Evolutionary conservation across 2,329 filamentous ascomycete genomes (phyloP), one percentile per base, ranked within the genome.

Genomic region (Aspergillus terreus): DNA sequence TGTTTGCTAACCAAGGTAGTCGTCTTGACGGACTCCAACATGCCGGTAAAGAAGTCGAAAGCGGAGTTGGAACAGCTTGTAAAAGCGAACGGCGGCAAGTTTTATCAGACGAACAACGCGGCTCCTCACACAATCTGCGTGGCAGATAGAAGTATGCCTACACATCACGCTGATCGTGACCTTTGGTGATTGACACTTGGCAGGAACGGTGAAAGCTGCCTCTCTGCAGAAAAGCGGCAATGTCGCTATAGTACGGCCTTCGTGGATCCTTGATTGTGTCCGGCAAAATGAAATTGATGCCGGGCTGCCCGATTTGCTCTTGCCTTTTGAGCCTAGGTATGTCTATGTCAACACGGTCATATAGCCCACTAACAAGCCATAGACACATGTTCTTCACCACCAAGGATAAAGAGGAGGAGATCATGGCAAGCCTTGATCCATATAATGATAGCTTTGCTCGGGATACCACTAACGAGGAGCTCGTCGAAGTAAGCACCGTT

Each of bases 241-340:
- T 0, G 78, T 82, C 6, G 85, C 90, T 59, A 86, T 99, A 46
- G 78, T 97, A 51, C 83, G 83, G 19, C 88, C 92, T 0, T 79
- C 77, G 5, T 99, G 94, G 94, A 74, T 97, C 2, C 76, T 88
- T 25, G 91, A 97, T 67, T 94, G 90, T 61, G 78, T 95, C 32
- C 79, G 80, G 30, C 79, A 79, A 53, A 77, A 75, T 42, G 78
- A 85, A 56, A 63, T 70, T 40, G 82, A 85, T 59, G 64, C 65
- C 1, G 68, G 83, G 69, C 71, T 79, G 57, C 48, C 76, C 1
- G 80, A 78, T 3, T 77, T 80, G 4, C 80, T 87, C 11, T 71
- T 96, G 6, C 81, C 95, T 0, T 74, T 81, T 4, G 84, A 87
- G 55, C 77, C 80, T 17, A 72, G 75, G 70, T 74, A 65, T 44